Evolutionary conservation across 768 basidiomycete genomes (phyloP).

Genomic region (Suillus plorans): DNA sequence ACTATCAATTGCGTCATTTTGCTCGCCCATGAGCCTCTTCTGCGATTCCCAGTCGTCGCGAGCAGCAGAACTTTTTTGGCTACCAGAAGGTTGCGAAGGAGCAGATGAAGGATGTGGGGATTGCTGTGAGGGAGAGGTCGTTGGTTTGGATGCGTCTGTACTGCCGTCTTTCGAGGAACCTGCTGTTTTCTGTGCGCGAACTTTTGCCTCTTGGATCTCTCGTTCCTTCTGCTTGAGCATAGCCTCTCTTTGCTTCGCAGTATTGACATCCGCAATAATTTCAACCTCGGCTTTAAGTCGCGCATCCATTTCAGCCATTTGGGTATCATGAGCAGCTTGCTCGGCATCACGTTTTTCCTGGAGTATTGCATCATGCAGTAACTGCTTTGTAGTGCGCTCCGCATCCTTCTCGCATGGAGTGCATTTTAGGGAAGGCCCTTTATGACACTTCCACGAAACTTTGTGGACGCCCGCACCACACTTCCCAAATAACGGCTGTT

Average conservation of each 20-base stretch:
- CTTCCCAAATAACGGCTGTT: conserved; percentile 28
- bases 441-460: conserved; percentile 39
- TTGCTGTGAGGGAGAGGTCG: neutral
- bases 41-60: conserved; percentile 47
- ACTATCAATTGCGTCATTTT: conserved; percentile 47
- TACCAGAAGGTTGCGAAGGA: neutral
- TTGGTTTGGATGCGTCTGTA: neutral
- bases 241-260: conserved; percentile 32
- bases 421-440: conserved; percentile 36
- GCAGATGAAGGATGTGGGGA: neutral
- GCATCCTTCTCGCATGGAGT: conserved; percentile 42
- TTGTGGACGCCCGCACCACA: conserved; percentile 45
- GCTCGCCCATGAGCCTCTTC: conserved; percentile 50
- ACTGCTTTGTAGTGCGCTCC: conserved; percentile 36
- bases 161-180: neutral
- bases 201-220: conserved; percentile 36
- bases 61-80: neutral
- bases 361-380: conserved; percentile 33
- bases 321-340: conserved; percentile 35
- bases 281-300: conserved; percentile 33
- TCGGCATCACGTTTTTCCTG: conserved; percentile 44
- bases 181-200: neutral
- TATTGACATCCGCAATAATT: conserved; percentile 29
- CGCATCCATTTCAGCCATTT: conserved; percentile 40
- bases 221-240: conserved; percentile 39